Evolutionary conservation across 306 rosid genomes (phyloP).

Genomic region (Trichosanthes cucumerina): DNA sequence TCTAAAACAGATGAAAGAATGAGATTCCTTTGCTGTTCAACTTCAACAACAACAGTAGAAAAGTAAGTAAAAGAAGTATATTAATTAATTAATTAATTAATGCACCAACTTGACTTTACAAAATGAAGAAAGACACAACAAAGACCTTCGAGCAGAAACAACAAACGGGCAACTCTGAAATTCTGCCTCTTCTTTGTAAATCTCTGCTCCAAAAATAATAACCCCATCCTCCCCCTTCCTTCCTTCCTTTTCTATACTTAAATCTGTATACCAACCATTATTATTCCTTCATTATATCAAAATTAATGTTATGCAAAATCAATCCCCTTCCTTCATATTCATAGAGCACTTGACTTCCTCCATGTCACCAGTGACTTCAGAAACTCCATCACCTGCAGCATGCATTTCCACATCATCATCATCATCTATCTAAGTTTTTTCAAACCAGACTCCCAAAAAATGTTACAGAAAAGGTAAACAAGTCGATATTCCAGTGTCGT

Average conservation of each 20-base stretch:
- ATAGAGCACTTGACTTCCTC: conserved; percentile 48
- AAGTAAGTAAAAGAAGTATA: not conserved
- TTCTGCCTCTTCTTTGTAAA: not conserved
- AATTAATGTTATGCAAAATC: conserved; percentile 1
- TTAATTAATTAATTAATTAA: conserved; percentile 8
- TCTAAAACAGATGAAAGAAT: conserved; percentile 5
- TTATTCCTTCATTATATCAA: conserved; percentile 4
- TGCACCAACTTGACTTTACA: conserved; percentile 10
- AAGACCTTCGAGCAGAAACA: conserved; percentile 1
- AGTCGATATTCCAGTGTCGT: too few relatives aligned
- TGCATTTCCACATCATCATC: conserved; percentile 15
- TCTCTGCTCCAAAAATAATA: conserved; percentile 12
- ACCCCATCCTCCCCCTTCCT: not conserved
- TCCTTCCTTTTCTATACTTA: not conserved
- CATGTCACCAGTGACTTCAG: conserved; percentile 66
- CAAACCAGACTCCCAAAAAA: too few relatives aligned
- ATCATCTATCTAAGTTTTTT: not conserved
- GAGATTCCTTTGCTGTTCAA: not conserved
- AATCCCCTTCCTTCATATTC: not conserved
- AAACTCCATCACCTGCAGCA: conserved; percentile 96
- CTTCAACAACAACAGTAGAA: not conserved
- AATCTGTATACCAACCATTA: not conserved
- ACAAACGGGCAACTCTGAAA: conserved; percentile 9
- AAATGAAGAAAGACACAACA: not conserved
- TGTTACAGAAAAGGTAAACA: too few relatives aligned